A percentile compares a stretch with the other conserved stretches of the same genome.
phyloP scores from a whole-genome alignment of 352 stramenopile species.

The Phytophthora palmivora region DNA sequence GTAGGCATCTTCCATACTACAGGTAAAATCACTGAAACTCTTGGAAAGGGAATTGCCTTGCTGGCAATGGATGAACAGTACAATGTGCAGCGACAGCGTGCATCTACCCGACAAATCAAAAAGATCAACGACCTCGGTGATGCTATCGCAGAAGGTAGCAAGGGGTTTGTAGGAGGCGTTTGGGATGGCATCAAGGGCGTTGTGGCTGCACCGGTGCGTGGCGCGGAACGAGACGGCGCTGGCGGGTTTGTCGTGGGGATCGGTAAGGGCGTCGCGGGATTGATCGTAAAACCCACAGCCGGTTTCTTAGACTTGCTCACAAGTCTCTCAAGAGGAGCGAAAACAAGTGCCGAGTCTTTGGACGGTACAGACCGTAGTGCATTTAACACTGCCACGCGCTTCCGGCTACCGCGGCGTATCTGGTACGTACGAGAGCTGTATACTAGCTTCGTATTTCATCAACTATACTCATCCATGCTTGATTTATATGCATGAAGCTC shows the following conservation, averaged over 20 bases:
- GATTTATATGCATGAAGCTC: conserved; percentile 42
- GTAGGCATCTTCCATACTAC: conserved; percentile 92
- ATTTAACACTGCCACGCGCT: conserved; percentile 62
- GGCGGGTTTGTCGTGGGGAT: conserved; percentile 87
- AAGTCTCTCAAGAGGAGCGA: conserved; percentile 79
- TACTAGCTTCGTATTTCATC: neutral
- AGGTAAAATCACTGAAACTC: conserved; percentile 89
- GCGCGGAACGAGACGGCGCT: conserved; percentile 78
- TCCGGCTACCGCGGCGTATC: conserved; percentile 74
- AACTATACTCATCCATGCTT: conserved; percentile 5
- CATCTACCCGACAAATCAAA: conserved; percentile 77
- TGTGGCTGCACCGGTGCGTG: conserved; percentile 75
- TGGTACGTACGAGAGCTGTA: conserved; percentile 52
- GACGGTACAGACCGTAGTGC: conserved; percentile 58
- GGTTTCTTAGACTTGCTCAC: conserved; percentile 87
- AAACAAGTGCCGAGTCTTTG: conserved; percentile 83
- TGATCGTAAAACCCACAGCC: conserved; percentile 86
- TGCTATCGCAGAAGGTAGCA: conserved; percentile 83
- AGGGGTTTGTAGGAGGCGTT: conserved; percentile 77
- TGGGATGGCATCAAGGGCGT: conserved; percentile 88
- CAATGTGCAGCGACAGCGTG: conserved; percentile 81
- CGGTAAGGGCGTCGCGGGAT: conserved; percentile 80
- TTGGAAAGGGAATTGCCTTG: conserved; percentile 87
- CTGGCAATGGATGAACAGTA: conserved; percentile 91
- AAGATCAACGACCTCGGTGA: conserved; percentile 83